A percentile compares a stretch with the other conserved stretches of the same genome.
Evolutionary conservation across 345 rosid species (phyloP).

Genomic region (Camelina hispida): DNA sequence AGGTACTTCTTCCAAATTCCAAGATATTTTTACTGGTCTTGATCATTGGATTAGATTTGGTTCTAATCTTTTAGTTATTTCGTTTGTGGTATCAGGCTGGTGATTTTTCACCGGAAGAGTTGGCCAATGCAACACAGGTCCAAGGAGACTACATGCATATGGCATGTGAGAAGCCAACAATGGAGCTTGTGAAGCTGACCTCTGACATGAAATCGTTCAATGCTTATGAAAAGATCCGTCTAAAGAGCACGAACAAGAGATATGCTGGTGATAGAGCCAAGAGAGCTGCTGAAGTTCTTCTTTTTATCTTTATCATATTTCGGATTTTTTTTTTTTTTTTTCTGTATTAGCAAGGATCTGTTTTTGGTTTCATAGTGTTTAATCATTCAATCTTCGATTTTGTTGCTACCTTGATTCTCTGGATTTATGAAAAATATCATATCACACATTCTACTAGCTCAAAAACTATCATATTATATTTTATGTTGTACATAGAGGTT

Average conservation of each 20-base stretch:
- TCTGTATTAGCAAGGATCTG: not conserved
- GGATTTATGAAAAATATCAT: no score
- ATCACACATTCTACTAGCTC: no score
- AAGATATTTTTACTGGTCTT: not conserved
- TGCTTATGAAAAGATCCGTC: conserved; percentile 74
- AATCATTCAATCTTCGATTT: no score
- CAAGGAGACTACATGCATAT: conserved; percentile 75
- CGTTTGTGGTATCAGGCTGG: conserved; percentile 61
- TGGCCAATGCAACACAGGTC: conserved; percentile 81
- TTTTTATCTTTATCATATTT: not conserved
- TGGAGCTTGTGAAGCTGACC: conserved; percentile 80
- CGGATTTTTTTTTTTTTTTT: not conserved
- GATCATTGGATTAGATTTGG: not conserved
- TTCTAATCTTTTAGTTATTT: not conserved
- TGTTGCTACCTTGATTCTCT: no score
- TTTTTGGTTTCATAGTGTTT: no score
- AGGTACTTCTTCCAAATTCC: conserved; percentile 47
- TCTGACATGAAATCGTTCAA: conserved; percentile 76
- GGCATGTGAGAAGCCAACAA: conserved; percentile 61
- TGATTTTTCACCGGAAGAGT: conserved; percentile 75
- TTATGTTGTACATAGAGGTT: no score
- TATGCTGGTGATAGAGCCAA: conserved; percentile 77
- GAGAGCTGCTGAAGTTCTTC: conserved; percentile 79
- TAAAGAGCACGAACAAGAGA: conserved; percentile 64
- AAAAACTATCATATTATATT: no score